These are phyloP conservation scores for Cordyceps farinosa DNA, from an alignment of 2,329 filamentous ascomycete species.

Conservation along the genomic window DNA sequence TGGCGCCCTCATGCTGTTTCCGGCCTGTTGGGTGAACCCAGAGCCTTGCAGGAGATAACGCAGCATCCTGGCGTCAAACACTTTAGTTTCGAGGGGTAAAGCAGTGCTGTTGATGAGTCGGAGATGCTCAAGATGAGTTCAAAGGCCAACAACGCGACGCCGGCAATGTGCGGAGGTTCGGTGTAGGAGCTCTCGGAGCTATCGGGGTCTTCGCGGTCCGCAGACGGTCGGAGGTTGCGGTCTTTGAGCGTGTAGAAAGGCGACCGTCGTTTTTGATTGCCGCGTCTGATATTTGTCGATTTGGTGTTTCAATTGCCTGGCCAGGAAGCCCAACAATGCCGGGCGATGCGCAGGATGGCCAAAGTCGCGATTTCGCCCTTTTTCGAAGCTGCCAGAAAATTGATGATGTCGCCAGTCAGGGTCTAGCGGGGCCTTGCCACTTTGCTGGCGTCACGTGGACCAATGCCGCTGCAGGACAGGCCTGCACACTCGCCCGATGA, in stretches of 20 bases:
- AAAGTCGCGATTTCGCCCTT: neutral
- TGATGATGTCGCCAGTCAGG: conserved; percentile 14
- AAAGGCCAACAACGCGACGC: neutral
- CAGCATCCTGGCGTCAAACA: neutral
- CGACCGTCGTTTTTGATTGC: neutral
- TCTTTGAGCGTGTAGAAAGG: neutral
- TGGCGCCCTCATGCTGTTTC: neutral
- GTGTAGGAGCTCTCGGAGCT: conserved; percentile 15
- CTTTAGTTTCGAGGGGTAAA: neutral
- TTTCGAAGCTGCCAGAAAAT: conserved; percentile 14
- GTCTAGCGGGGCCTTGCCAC: conserved; percentile 10
- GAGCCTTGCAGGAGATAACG: conserved; percentile 7
- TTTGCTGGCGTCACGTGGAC: conserved; percentile 9
- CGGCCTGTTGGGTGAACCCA: neutral
- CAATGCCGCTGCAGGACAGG: neutral
- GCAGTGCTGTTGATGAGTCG: neutral
- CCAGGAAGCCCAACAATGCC: neutral
- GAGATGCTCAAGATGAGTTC: neutral
- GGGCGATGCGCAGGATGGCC: conserved; percentile 6
- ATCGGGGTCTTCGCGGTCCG: conserved; percentile 10
- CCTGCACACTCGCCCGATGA: neutral
- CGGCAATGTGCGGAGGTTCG: neutral
- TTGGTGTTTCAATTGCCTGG: neutral
- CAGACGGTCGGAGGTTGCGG: neutral
- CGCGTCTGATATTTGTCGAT: neutral